Conservation (phyloP, 2,329 filamentous ascomycete species). For the Trichoderma polysporum region DNA sequence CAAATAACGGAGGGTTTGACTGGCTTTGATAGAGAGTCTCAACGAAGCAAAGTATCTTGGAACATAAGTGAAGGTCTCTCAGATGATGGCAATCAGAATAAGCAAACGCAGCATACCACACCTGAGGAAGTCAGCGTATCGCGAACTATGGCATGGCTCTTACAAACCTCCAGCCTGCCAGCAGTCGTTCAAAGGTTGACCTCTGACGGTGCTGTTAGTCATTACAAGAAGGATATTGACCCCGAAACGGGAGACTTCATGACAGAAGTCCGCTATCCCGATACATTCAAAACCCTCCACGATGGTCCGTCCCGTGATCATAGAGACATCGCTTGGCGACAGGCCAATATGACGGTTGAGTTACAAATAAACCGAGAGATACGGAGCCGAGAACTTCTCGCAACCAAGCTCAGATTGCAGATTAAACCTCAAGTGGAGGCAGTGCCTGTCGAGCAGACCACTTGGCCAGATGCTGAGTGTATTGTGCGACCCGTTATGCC, state of each 20-base stretch:
- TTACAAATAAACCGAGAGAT: conserved; percentile 30
- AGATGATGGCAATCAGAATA: not conserved
- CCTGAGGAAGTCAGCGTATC: not conserved
- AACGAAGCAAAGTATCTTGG: conserved; percentile 4
- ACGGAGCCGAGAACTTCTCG: conserved; percentile 25
- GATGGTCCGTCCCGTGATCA: conserved; percentile 16
- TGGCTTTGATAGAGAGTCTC: not conserved
- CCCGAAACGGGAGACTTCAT: conserved; percentile 38
- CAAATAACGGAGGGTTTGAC: not conserved
- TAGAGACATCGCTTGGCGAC: conserved; percentile 30
- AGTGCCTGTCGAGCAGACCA: conserved; percentile 18
- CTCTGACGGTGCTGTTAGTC: not conserved
- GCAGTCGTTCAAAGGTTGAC: not conserved
- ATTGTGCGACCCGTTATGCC: conserved; percentile 43
- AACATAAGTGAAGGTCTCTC: conserved; percentile 5
- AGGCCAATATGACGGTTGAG: conserved; percentile 31
- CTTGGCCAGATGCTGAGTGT: conserved; percentile 35
- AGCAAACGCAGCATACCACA: not conserved
- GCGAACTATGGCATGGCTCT: conserved; percentile 3
- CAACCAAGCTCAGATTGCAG: conserved; percentile 8
- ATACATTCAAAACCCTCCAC: conserved; percentile 27
- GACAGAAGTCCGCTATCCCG: conserved; percentile 34
- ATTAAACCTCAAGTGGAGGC: conserved; percentile 12
- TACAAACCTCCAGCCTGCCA: not conserved
- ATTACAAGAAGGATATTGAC: conserved; percentile 37